Percentiles rank a stretch among this genome's conserved stretches.
phyloP scores from a whole-genome alignment of 148 eudicot species.

The Chenopodium suecicum region DNA sequence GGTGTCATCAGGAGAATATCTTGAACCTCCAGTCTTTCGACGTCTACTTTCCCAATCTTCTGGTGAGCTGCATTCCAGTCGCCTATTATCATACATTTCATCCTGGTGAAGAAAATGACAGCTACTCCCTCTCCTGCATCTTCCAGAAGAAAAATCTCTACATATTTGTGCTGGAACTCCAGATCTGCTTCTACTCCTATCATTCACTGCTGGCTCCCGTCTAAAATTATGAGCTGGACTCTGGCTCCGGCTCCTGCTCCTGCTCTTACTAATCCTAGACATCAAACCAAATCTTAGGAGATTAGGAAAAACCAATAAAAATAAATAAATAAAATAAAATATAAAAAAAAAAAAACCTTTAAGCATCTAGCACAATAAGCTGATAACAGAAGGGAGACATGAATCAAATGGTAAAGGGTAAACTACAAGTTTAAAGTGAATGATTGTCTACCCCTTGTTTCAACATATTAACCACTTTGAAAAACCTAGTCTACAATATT shows the following conservation, averaged over 20 bases:
- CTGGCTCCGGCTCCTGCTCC: constrained; percentile 38
- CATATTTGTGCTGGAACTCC: constrained; percentile 43
- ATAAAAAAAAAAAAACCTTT: background rate
- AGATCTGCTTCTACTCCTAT: constrained; percentile 43
- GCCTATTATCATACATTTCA: constrained; percentile 35
- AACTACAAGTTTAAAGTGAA: background rate
- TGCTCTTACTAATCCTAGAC: constrained; percentile 25
- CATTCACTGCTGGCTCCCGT: constrained; percentile 40
- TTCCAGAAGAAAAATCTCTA: constrained; percentile 62
- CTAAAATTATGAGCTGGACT: constrained; percentile 47
- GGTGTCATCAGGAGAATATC: constrained; percentile 30
- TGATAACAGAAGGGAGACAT: background rate
- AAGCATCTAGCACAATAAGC: background rate
- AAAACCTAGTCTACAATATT: background rate
- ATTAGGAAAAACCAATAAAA: background rate
- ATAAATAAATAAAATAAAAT: too few species aligned
- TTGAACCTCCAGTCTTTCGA: constrained; percentile 33
- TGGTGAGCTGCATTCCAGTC: constrained; percentile 36
- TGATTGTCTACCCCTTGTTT: background rate
- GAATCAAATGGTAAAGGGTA: background rate
- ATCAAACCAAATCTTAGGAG: background rate
- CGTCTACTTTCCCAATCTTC: constrained; percentile 50
- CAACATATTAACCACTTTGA: background rate
- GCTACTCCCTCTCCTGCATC: constrained; percentile 57
- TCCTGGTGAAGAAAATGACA: constrained; percentile 65